Base-by-base conservation (phyloP, 2,329 filamentous ascomycete genomes). In the Paraconiothyrium sp. region DNA sequence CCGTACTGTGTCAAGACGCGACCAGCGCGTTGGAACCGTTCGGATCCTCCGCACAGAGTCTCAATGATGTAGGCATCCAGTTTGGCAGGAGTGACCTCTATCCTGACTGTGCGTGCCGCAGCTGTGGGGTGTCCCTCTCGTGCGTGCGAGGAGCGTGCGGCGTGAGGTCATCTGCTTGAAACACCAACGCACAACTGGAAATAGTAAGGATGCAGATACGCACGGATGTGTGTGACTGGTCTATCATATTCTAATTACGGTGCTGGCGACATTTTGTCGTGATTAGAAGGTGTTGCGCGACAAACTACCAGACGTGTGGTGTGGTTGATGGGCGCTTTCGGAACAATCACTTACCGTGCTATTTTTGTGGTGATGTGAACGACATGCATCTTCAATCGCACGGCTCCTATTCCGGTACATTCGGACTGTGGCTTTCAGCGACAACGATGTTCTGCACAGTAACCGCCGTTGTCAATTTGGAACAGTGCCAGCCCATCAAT, bases 81-180 rank as follows among this genome's bases (percentile, higher is more conserved):
- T 13, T 20, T 34, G 47, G 30, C 27, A 30, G 27, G n/a, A 35
- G 48, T 30, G 49, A 39, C 34, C 34, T 27, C 32, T 27, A 9
- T 5, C 9, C 49, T 41, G 49, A 52, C 49, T 34, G 49, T 52
- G 49, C 49, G n/a, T 52, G 49, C 49, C 49, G 49, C 49, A 52
- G 49, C 34, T 20, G 34, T 52, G 49, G 49, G 49, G 49, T 27
- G 8, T 39, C 24, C 10, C 49, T 52, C 49, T 27, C 30, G 30
- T 20, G 49, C 20, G 49, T 27, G 34, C 48, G 30, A 34, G 24
- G 30, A 34, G 20, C 34, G 49, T 52, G 34, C n/a, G 48, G 24
- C 46, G 46, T 20, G 24, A 32, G 46, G 46, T 48, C 46, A 48
- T 48, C 46, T 48, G 46, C 2, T 30, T 48, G 46, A 48, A 52